Evolutionary conservation across 345 rosid species (phyloP).

Genomic region (Pugionium cornutum): DNA sequence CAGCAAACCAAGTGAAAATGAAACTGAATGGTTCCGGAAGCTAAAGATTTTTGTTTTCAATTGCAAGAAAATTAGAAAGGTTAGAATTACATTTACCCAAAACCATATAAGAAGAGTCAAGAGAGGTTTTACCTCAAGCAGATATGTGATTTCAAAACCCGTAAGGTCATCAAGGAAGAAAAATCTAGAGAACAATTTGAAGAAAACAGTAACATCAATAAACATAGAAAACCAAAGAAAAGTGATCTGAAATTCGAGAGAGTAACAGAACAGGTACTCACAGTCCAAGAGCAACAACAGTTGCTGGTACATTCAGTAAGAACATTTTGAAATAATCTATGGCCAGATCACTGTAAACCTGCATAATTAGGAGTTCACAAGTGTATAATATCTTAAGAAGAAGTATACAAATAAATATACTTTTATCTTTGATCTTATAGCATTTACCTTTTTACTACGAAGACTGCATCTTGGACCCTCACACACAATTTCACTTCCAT

Average conservation of each 20-base stretch:
- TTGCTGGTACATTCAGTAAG: slow-evolving; percentile 84
- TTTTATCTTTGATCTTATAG: neutral
- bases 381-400: neutral
- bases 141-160: slow-evolving; percentile 83
- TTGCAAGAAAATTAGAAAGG: slow-evolving; percentile 4
- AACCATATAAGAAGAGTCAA: neutral
- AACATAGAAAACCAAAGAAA: slow-evolving; percentile 25
- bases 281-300: slow-evolving; percentile 68
- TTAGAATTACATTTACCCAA: neutral
- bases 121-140: slow-evolving; percentile 65
- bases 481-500: slow-evolving; percentile 87
- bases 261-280: slow-evolving; percentile 15
- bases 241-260: neutral
- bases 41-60: slow-evolving; percentile 44
- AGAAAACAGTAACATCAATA: neutral
- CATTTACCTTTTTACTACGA: slow-evolving; percentile 72
- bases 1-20: slow-evolving; percentile 97
- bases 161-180: slow-evolving; percentile 97
- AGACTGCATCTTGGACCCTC: slow-evolving; percentile 98
- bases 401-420: neutral
- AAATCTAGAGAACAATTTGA: slow-evolving; percentile 52
- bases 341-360: slow-evolving; percentile 91
- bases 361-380: slow-evolving; percentile 12
- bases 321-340: slow-evolving; percentile 93
- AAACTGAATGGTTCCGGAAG: slow-evolving; percentile 96